Percentiles rank a stretch among this genome's conserved stretches.
Evolutionary conservation across 805 yeast species (phyloP).

Genomic region (Candida tallmaniae): DNA sequence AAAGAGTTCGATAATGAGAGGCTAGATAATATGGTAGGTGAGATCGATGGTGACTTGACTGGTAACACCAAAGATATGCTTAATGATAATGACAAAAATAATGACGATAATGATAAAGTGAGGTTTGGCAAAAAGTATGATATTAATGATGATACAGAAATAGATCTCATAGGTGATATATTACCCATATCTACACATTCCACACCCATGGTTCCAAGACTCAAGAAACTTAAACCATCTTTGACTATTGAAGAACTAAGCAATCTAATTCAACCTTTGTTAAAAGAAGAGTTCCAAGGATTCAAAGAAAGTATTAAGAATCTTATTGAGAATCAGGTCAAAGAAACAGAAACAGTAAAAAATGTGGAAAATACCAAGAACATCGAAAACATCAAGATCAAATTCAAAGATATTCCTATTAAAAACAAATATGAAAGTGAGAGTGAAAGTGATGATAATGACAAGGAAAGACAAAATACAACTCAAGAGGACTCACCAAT

Average conservation of each 20-base stretch:
- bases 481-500: slow-evolving; percentile 16
- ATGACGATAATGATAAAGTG: background rate
- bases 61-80: background rate
- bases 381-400: background rate
- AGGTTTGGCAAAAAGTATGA: background rate
- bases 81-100: background rate
- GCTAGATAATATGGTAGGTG: background rate
- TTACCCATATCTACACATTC: slow-evolving; percentile 20
- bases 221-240: slow-evolving; percentile 2
- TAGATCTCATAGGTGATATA: slow-evolving; percentile 7
- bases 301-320: slow-evolving; percentile 11
- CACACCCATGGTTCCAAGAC: slow-evolving; percentile 14
- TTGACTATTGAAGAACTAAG: slow-evolving; percentile 13
- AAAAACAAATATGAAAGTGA: background rate
- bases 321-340: background rate
- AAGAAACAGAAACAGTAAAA: background rate
- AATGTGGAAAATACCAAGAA: background rate
- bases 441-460: slow-evolving; percentile 4
- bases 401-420: too few species aligned
- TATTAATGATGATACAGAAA: slow-evolving; percentile 10
- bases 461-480: slow-evolving; percentile 1
- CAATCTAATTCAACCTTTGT: slow-evolving; percentile 14
- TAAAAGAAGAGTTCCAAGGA: slow-evolving; percentile 15
- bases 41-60: too few species aligned
- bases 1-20: slow-evolving; percentile 11